Evolutionary conservation across 208 protist genomes (phyloP), one percentile per base, ranked within the genome.

Genomic region (Leishmania guyanensis): DNA sequence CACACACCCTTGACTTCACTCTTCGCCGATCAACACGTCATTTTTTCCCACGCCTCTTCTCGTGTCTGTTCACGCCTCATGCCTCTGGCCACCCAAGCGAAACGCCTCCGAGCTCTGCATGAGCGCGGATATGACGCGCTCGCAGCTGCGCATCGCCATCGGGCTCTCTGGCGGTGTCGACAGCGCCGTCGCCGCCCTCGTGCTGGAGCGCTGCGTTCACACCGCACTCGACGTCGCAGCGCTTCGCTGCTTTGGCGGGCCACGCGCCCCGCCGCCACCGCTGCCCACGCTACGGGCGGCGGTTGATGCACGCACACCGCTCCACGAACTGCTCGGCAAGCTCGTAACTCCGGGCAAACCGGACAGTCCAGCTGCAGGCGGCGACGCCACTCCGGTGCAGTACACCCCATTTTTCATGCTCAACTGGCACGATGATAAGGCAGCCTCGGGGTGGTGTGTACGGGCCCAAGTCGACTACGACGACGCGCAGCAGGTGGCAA

Each of bases 101-200:
- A 56, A 53, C 51, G 29, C 17, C 43, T 22, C n/a, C 12, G 26
- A 64, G 4, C 51, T 68, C 36, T 20, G 6, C 8, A 84, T 68
- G 66, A 36, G 46, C 20, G 62, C 58, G 48, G 29, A 22, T 36
- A 48, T 43, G 43, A 6, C 26, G 56, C 66, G 29, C 20, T 60
- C 75, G 26, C 73, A 60, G 3, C 69, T 94, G 66, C 84, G 86
- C 22, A 84, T 97, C 48, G 94, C 88, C 33, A 77, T 96, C 54
- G 91, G 82, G 14, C 89, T 97, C 50, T 97, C 94, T 56, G 94
- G 94, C 8, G 94, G 94, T 51, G 91, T 96, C 0, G 94, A 97
- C 84, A 97, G 94, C 82, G 86, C 89, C 33, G 92, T 97, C 17
- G 77, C 87, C 20, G 94, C 92, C 2, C 75, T 94, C 8, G 71